Base-by-base conservation (phyloP, 2,329 filamentous ascomycete species). In the Colletotrichum sp. region DNA sequence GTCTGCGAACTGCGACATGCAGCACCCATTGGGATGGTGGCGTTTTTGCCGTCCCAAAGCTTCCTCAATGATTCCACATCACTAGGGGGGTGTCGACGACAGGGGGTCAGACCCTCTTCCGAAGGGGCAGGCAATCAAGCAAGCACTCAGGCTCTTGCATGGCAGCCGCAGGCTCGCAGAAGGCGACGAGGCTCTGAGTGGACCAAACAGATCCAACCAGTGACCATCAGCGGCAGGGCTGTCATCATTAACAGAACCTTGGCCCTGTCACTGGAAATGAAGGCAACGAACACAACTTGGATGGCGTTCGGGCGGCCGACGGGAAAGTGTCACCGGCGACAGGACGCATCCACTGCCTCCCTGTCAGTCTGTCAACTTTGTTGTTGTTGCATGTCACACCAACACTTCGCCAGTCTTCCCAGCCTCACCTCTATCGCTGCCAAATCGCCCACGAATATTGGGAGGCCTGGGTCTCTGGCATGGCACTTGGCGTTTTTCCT, bases 1-100 rank as follows among this genome's bases (percentile, higher is more conserved):
- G 49, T 52, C 28, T 28, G 26, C 55, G 57, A 73, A 59, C 70
- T 76, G 70, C 74, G 74, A 74, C 74, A 76, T 73, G 59, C 64
- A 73, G 74, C 65, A 65, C 8, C 59, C 64, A 52, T 59, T 49
- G 26, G 32, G 28, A 36, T 34, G 66, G 71, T 76, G 74, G 60
- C 64, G 64, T 63, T 60, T 26, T 30, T 26, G 18, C 70, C 64
- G 68, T 73, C 64, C 74, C 21, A 65, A 39, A 74, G 21, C 28
- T 49, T 30, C 28, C 30, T 24, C 12, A 30, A 39, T 73, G 70
- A 73, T 76, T 76, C 73, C 73, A 73, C 70, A 73, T 68, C 64
- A 59, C 26, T n/a, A 68, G 59, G 73, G 52, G 59, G 44, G 57
- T 68, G 24, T 57, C 32, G 34, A 66, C 21, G 57, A 65, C 64